phyloP scores from a whole-genome alignment of 805 yeast genomes.

The Tetrapisispora namnaoensis region DNA sequence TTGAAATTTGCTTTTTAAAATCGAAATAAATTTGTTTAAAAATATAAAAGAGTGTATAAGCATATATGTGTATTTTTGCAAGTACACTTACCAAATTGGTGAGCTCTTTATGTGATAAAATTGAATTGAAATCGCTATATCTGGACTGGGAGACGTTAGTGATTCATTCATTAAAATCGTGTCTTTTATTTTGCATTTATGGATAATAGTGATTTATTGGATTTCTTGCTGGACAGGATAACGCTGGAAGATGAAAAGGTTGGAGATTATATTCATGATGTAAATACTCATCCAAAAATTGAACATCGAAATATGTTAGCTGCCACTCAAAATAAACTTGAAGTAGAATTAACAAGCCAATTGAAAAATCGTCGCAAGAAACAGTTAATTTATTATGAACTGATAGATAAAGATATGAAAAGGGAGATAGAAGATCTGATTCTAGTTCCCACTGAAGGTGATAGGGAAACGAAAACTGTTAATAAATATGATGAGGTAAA shows the following conservation, averaged over 20 bases:
- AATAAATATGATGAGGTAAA: no score
- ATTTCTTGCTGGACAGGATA: neutral
- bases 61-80: no score
- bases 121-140: no score
- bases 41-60: no score
- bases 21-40: no score
- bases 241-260: neutral
- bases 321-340: neutral
- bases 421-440: neutral
- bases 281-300: neutral
- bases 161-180: no score
- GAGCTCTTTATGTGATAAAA: no score
- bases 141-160: no score
- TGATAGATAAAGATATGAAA: neutral
- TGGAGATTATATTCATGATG: no score
- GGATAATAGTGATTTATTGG: neutral
- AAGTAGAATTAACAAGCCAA: neutral
- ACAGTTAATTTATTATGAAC: neutral
- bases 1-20: no score
- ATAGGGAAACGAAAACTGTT: neutral
- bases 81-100: no score
- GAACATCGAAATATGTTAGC: no score
- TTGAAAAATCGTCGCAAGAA: neutral
- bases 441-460: neutral
- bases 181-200: neutral